Conservation (phyloP, 345 rosid genomes). For the Angophora floribunda region DNA sequence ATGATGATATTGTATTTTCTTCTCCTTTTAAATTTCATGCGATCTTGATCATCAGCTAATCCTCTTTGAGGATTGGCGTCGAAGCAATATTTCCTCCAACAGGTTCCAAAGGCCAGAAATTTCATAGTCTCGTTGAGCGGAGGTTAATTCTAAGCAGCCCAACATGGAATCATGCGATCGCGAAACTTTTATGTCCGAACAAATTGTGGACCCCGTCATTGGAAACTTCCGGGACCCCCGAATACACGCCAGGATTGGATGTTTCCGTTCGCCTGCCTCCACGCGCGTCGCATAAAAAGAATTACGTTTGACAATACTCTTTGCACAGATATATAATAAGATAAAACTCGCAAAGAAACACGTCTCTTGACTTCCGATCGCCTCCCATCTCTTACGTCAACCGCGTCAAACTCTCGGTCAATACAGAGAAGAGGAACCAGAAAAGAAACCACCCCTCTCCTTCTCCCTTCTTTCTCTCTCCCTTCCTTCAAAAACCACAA, state of each 20-base stretch:
- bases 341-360: neutral
- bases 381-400: neutral
- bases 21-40: too few relatives aligned
- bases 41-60: neutral
- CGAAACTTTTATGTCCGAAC: neutral
- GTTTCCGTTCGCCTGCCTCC: neutral
- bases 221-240: neutral
- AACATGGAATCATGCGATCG: neutral
- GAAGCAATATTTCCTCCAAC: too few relatives aligned
- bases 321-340: too few relatives aligned
- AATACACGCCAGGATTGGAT: neutral
- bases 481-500: neutral
- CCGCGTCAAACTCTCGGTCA: neutral
- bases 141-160: neutral
- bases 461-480: neutral
- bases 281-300: neutral
- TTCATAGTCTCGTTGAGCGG: neutral
- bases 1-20: neutral
- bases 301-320: neutral
- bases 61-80: too few relatives aligned
- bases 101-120: neutral
- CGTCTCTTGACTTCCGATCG: neutral
- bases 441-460: neutral
- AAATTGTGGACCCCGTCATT: neutral
- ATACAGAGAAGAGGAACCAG: neutral